These are phyloP conservation scores for Fusarium begoniae DNA, from an alignment of 2,329 filamentous ascomycete genomes.

Conservation along the genomic window DNA sequence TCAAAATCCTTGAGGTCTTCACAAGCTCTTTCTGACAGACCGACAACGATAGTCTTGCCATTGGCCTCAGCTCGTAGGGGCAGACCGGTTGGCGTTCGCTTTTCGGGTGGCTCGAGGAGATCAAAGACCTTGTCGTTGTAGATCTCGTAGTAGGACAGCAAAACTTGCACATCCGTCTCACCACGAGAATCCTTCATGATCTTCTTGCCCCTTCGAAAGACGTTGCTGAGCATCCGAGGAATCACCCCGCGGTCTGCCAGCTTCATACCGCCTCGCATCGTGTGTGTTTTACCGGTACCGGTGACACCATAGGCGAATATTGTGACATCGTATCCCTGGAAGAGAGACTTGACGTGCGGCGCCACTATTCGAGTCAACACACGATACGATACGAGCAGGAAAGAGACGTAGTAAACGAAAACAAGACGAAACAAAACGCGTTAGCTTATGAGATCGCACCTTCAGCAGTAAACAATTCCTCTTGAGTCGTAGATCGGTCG, in stretches of 20 bases:
- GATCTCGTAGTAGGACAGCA: constrained; percentile 93
- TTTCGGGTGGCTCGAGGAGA: constrained; percentile 86
- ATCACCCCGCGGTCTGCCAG: constrained; percentile 89
- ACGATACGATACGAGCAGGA: constrained; percentile 1
- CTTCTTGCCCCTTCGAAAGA: constrained; percentile 87
- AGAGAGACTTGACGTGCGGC: constrained; percentile 89
- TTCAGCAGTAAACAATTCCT: constrained; percentile 88
- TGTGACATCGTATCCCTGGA: constrained; percentile 87
- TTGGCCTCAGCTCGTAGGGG: constrained; percentile 86
- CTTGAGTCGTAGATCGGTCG: constrained; percentile 80
- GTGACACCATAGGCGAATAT: constrained; percentile 95
- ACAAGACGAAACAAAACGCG: neutral
- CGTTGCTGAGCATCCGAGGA: constrained; percentile 81
- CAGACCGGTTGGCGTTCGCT: constrained; percentile 81
- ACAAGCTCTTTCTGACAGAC: constrained; percentile 84
- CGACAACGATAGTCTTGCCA: constrained; percentile 87
- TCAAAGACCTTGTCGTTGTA: constrained; percentile 97
- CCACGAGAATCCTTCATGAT: constrained; percentile 81
- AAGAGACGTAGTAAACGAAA: neutral
- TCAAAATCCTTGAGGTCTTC: constrained; percentile 91
- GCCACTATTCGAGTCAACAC: constrained; percentile 68
- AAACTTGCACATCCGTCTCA: constrained; percentile 75
- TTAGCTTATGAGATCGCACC: constrained; percentile 60
- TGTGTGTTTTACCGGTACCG: constrained; percentile 94
- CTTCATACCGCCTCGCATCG: constrained; percentile 90